Base-by-base conservation (phyloP, 1,284 basidiomycete species). In the Ustilago xerochloae region DNA sequence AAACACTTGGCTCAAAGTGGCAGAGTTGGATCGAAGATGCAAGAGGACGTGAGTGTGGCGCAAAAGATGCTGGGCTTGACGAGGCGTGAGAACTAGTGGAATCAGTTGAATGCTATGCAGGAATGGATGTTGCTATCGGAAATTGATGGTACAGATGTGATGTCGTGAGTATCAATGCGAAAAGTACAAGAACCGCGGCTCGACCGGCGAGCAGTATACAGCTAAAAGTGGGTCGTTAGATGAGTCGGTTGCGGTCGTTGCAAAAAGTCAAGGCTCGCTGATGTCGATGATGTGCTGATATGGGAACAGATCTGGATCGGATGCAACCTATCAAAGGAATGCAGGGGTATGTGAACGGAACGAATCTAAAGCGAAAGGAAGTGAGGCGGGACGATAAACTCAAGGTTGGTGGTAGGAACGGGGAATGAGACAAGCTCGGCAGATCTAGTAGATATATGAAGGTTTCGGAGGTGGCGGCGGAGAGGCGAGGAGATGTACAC, bases 271-370 rank as follows among this genome's bases (percentile, higher is more conserved):
- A 32, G n/a, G 26, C 7, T 33, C 12, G 51, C 43, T 39, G 51
- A 16, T 43, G 29, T 26, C 18, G 49, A 51, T 41, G 38, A n/a
- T n/a, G 28, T 41, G n/a, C 15, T n/a, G 24, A 20, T 33, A 10
- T 18, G n/a, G 13, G 28, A 39, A 39, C 46, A 20, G n/a, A 51
- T 1, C 7, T 6, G 13, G 28, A 39, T 49, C 46, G 28, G n/a
- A 51, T 1, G 24, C 57, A 48, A 36, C 60, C 56, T 69, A 38
- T 69, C 60, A 51, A 69, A 63, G 56, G 56, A 39, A 49, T 22
- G 16, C 9, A 26, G n/a, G 22, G 7, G 22, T 24, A 24, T 13
- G 26, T 12, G 22, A 24, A n/a, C n/a, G n/a, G n/a, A n/a, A n/a
- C n/a, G n/a, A n/a, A n/a, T n/a, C n/a, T n/a, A n/a, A n/a, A n/a